Evolutionary conservation across 768 basidiomycete species (phyloP), one percentile per base, ranked within the genome.

Genomic region (Gyrodon lividus): DNA sequence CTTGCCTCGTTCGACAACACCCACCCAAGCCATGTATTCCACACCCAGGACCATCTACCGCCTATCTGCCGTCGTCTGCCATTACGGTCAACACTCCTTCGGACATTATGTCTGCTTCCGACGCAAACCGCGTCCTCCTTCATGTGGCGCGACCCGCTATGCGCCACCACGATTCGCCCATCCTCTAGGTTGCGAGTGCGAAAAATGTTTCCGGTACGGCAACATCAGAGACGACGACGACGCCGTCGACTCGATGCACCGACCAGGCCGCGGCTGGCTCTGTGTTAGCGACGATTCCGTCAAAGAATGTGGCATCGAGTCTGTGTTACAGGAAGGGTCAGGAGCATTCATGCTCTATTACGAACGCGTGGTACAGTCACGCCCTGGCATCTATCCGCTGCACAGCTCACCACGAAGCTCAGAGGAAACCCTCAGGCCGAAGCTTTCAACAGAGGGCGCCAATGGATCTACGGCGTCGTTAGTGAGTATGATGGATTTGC

Each of bases 21-120:
- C 81, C 1, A 82, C 83, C 1, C 81, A 81, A 7, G 74, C 77
- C 22, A 77, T 74, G 26, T 79, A 79, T 51, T 67, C 76, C 23
- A 60, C 69, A 2, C 75, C 78, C n/a, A 74, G 83, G 40, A 86
- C 83, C n/a, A 73, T 95, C 31, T 98, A 98, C 69, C 82, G 93
- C 41, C 80, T 98, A 31, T 70, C 84, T 2, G 85, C 91, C 9
- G 84, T 90, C 26, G 93, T 98, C 14, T 92, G 92, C 59, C 96
- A 98, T 69, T 96, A 86, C 64, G 96, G 96, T 13, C 83, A 86
- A 48, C 94, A 97, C 63, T 87, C 87, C 4, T 95, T 89, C 64
- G 96, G 96, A 5, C 96, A 99, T 65, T 99, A 96, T 65, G 82
- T 98, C 57, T 92, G 89, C 59, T 96, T 85, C 65, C 80, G 97